These are phyloP conservation scores for Apostasia ramifera DNA, from an alignment of 106 monocot genomes.

Conservation along the genomic window DNA sequence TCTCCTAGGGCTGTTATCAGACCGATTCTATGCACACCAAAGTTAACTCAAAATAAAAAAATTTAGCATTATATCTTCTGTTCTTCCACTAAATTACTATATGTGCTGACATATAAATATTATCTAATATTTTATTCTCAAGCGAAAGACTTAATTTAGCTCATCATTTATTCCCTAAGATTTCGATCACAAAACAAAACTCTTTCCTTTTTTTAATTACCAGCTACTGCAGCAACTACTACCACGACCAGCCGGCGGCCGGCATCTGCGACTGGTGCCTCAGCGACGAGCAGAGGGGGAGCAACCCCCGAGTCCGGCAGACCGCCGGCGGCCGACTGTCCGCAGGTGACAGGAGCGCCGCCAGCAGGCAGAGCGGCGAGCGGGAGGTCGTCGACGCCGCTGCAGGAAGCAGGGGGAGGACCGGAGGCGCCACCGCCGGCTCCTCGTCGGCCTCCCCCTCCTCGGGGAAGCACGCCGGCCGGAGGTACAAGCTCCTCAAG, in stretches of 20 bases:
- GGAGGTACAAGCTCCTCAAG: conserved; percentile 60
- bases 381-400: not conserved
- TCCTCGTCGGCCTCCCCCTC: conserved; percentile 8
- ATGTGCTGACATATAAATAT: too few relatives aligned
- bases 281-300: not conserved
- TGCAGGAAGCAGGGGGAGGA: conserved; percentile 1
- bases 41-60: too few relatives aligned
- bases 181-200: not conserved
- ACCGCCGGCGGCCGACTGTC: not conserved
- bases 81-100: too few relatives aligned
- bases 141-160: not conserved
- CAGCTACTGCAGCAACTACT: conserved; percentile 61
- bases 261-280: conserved; percentile 11
- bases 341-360: too few relatives aligned
- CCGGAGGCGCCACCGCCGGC: not conserved
- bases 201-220: not conserved
- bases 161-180: not conserved
- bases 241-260: not conserved
- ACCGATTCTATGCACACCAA: too few relatives aligned
- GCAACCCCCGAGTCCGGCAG: not conserved
- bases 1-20: not conserved
- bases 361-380: not conserved
- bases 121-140: not conserved
- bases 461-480: conserved; percentile 17
- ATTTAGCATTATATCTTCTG: too few relatives aligned